phyloP scores from a whole-genome alignment of 2,329 filamentous ascomycete species.

The Rosellinia necatrix region DNA sequence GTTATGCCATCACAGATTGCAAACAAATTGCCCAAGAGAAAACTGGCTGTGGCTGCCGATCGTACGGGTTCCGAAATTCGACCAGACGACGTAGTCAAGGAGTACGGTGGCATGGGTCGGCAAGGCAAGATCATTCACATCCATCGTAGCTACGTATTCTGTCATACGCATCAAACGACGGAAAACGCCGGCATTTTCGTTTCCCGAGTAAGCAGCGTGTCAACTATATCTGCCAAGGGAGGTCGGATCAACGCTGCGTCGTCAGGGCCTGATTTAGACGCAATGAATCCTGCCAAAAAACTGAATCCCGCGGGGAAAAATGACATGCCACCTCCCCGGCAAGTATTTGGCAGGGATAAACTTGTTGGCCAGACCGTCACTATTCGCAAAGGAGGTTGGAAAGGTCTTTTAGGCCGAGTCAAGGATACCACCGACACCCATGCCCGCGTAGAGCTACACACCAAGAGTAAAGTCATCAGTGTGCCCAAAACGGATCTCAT shows the following conservation, averaged over 20 bases:
- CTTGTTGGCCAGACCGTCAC: slow-evolving; percentile 90
- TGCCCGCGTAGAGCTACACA: slow-evolving; percentile 90
- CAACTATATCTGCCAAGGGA: slow-evolving; percentile 92
- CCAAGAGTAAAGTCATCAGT: slow-evolving; percentile 89
- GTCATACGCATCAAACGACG: slow-evolving; percentile 80
- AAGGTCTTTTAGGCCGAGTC: slow-evolving; percentile 91
- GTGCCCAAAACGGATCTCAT: slow-evolving; percentile 80
- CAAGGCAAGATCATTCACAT: slow-evolving; percentile 92
- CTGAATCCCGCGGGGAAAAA: slow-evolving; percentile 64
- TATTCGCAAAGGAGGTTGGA: slow-evolving; percentile 85
- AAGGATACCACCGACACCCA: slow-evolving; percentile 89
- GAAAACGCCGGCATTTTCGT: slow-evolving; percentile 93
- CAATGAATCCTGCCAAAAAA: slow-evolving; percentile 92
- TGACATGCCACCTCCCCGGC: slow-evolving; percentile 70
- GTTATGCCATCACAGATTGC: slow-evolving; percentile 90
- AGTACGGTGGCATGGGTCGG: slow-evolving; percentile 82
- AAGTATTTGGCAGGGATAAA: slow-evolving; percentile 76
- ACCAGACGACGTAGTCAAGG: slow-evolving; percentile 88
- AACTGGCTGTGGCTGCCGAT: slow-evolving; percentile 87
- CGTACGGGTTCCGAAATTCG: slow-evolving; percentile 92
- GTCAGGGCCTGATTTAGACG: slow-evolving; percentile 77
- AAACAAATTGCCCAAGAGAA: slow-evolving; percentile 82
- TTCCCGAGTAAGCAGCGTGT: slow-evolving; percentile 80
- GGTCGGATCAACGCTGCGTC: slow-evolving; percentile 68
- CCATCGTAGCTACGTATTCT: slow-evolving; percentile 87